Percentiles rank a stretch among this genome's conserved stretches.
These are phyloP conservation scores for Neurospora sp. DNA, from an alignment of 495 filamentous ascomycete species.

Conservation along the genomic window DNA sequence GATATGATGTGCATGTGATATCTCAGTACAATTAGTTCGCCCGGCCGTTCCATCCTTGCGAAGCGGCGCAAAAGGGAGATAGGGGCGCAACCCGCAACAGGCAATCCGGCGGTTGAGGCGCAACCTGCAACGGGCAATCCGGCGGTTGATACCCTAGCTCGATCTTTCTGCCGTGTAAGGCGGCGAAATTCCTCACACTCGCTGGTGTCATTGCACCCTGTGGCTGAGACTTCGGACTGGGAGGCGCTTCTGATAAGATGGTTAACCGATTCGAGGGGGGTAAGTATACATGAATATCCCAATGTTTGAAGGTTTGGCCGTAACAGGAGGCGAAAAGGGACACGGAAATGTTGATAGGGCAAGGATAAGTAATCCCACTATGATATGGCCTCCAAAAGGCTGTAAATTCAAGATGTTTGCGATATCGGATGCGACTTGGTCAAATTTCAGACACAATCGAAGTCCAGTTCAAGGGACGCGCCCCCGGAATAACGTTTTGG, in stretches of 20 bases:
- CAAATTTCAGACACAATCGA: not conserved
- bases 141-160: not conserved
- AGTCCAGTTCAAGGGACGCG: constrained; percentile 1
- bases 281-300: not conserved
- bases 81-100: constrained; percentile 8
- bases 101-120: not conserved
- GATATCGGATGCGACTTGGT: not conserved
- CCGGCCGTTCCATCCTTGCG: constrained; percentile 4
- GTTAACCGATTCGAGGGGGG: not conserved
- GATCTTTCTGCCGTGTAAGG: not conserved
- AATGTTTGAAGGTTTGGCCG: not conserved
- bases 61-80: not conserved
- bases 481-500: not conserved
- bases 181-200: not conserved
- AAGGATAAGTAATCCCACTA: not conserved
- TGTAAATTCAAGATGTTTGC: not conserved
- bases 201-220: constrained; percentile 1
- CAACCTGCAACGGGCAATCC: not conserved
- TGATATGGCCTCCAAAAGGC: too few species aligned
- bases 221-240: not conserved
- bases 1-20: constrained; percentile 7
- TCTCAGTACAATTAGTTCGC: not conserved
- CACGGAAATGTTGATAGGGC: not conserved
- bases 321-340: not conserved
- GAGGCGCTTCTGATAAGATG: not conserved